Evolutionary conservation across 805 yeast genomes (phyloP).

Genomic region (Kluyveromyces starmeri): DNA sequence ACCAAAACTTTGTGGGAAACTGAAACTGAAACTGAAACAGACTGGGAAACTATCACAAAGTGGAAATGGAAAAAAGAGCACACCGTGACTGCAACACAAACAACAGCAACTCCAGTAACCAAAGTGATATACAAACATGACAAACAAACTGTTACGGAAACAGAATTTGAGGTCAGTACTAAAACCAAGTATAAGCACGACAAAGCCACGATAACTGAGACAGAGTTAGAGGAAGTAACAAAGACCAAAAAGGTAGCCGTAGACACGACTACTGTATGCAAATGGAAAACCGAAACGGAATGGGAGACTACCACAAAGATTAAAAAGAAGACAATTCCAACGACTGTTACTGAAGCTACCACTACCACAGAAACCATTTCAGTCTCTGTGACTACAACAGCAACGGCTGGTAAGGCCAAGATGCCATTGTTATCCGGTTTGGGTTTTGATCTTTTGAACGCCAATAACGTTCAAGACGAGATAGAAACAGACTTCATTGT

Average conservation of each 20-base stretch:
- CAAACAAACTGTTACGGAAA: conserved; percentile 21
- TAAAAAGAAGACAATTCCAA: conserved; percentile 10
- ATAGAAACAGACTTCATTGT: neutral
- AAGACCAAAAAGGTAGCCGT: conserved; percentile 18
- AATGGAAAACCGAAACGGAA: conserved; percentile 13
- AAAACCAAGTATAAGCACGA: conserved; percentile 14
- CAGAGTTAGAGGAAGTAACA: conserved; percentile 16
- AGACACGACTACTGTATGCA: conserved; percentile 16
- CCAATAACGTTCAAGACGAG: neutral
- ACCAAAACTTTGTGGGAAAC: conserved; percentile 5
- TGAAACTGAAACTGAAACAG: conserved; percentile 11
- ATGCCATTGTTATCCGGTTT: conserved; percentile 1
- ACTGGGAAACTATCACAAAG: conserved; percentile 11
- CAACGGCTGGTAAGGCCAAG: conserved; percentile 8
- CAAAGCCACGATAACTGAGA: conserved; percentile 18
- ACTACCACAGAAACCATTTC: conserved; percentile 12
- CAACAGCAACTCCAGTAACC: conserved; percentile 13
- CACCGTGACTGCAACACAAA: conserved; percentile 13
- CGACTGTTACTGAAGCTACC: conserved; percentile 14
- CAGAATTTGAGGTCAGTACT: conserved; percentile 15
- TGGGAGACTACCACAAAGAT: conserved; percentile 16
- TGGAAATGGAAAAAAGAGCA: conserved; percentile 1
- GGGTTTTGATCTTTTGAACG: conserved; percentile 3
- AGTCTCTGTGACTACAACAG: conserved; percentile 8
- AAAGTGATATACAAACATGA: conserved; percentile 24